Evolutionary conservation across 2,329 filamentous ascomycete species (phyloP), one percentile per base, ranked within the genome.

Genomic region (Pseudocercospora cruenta): DNA sequence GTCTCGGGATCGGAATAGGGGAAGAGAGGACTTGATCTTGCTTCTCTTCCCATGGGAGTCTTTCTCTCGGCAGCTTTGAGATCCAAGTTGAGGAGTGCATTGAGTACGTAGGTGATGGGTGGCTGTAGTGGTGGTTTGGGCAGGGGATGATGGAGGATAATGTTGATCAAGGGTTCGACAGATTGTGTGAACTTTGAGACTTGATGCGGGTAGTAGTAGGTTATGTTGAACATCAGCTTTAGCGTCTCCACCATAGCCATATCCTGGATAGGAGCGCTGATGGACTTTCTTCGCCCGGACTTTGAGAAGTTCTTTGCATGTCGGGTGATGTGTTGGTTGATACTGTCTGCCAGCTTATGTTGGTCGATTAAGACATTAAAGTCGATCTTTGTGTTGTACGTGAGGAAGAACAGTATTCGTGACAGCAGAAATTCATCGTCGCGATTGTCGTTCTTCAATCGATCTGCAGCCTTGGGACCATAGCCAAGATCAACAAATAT

Each of bases 181-280:
- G 90, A 88, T 22, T 86, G 81, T 1, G 87, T 87, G 75, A 97
- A 96, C 0, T 83, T 80, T 0, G 82, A 77, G 4, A 81, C 79
- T 26, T 90, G 83, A 49, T 89, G 84, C 3, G 88, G 87, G 73
- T 90, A 90, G 73, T 89, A 88, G 72, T 94, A 89, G 1, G 91
- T 91, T 61, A 97, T 84, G 78, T 97, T 97, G 83, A 96, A 98
- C 60, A 96, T 81, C 47, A 98, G 84, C 75, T 96, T 97, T 58
- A 95, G 82, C 0, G 91, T 94, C 78, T 98, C 94, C 8, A 84
- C 85, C 43, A 98, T 83, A 0, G 94, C 93, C 87, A 94, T 88
- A 65, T 91, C 88, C 69, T 91, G 88, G 85, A 94, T 91, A 0
- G 86, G 85, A 71, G 78, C 67, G 8, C 60, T 70, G 39, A 60